phyloP scores from a whole-genome alignment of 2,329 filamentous ascomycete species.

The Lasiodiplodia theobromae region DNA sequence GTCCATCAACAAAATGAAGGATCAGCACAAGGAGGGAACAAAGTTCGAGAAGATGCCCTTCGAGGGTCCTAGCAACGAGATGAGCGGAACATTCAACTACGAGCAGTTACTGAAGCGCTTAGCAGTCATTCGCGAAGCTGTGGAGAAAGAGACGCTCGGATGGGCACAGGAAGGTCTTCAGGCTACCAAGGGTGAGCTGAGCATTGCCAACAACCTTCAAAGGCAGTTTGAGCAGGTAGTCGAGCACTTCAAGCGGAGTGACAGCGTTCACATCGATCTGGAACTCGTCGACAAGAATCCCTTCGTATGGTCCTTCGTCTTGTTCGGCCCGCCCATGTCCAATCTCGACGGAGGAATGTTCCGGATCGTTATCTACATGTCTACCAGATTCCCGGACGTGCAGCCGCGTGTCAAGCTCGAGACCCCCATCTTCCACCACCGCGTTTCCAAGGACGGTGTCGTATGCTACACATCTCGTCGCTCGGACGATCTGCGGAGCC shows the following conservation, averaged over 20 bases:
- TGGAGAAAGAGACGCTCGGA: constrained; percentile 73
- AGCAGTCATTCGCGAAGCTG: constrained; percentile 68
- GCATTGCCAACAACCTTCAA: constrained; percentile 80
- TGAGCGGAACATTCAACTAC: constrained; percentile 89
- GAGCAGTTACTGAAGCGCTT: constrained; percentile 74
- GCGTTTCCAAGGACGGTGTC: constrained; percentile 79
- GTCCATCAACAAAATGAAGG: constrained; percentile 69
- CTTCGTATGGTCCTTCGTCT: constrained; percentile 86
- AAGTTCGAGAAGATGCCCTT: constrained; percentile 86
- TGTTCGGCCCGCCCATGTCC: constrained; percentile 91
- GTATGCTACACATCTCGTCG: constrained; percentile 76
- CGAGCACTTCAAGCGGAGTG: constrained; percentile 74
- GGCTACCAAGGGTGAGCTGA: constrained; percentile 69
- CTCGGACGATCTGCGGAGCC: constrained; percentile 79
- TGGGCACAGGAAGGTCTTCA: constrained; percentile 76
- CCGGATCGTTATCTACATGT: constrained; percentile 79
- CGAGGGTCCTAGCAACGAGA: constrained; percentile 76
- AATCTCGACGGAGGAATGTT: constrained; percentile 93
- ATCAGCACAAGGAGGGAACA: constrained; percentile 68
- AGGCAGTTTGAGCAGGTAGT: constrained; percentile 85
- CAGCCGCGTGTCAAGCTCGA: constrained; percentile 85
- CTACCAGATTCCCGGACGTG: constrained; percentile 84
- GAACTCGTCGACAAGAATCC: constrained; percentile 82
- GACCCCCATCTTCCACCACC: constrained; percentile 85
- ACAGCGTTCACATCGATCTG: constrained; percentile 75